Evolutionary conservation across 1,139 yeast genomes (phyloP).

Genomic region (Blastobotrys illinoisensis): DNA sequence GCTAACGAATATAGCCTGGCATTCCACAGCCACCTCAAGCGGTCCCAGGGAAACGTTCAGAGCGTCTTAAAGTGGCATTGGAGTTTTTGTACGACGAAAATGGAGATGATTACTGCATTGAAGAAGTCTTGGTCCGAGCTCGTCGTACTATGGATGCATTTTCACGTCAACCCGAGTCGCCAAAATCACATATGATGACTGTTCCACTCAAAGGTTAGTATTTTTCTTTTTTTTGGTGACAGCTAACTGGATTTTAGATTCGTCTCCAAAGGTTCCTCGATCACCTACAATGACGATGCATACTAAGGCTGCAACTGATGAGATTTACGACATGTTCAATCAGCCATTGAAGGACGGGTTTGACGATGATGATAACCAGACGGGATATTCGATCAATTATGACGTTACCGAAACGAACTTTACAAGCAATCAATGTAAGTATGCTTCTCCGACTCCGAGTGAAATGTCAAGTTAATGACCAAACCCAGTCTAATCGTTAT

Average conservation of each 20-base stretch:
- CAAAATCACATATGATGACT: constrained; percentile 11
- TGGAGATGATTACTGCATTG: constrained; percentile 53
- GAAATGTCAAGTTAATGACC: constrained; percentile 15
- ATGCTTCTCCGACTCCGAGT: constrained; percentile 6
- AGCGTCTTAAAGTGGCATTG: constrained; percentile 48
- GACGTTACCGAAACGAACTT: constrained; percentile 6
- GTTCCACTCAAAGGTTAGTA: constrained; percentile 24
- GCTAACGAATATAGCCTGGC: not conserved
- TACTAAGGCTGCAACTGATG: constrained; percentile 72
- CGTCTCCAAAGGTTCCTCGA: constrained; percentile 17
- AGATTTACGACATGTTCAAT: constrained; percentile 71
- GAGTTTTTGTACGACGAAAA: constrained; percentile 41
- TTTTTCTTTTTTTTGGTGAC: not conserved
- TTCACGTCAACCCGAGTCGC: constrained; percentile 14
- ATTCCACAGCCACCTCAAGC: constrained; percentile 10
- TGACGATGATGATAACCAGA: constrained; percentile 14
- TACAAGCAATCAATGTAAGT: constrained; percentile 14
- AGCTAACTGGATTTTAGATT: constrained; percentile 3
- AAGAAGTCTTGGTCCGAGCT: constrained; percentile 53
- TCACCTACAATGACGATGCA: constrained; percentile 73
- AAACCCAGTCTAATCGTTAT: constrained; percentile 6
- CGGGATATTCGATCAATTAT: constrained; percentile 4
- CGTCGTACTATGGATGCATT: constrained; percentile 29
- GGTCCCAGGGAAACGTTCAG: constrained; percentile 45
- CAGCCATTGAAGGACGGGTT: constrained; percentile 42